Evolutionary conservation across 306 rosid species (phyloP).

Genomic region (Cucurbita pepo): DNA sequence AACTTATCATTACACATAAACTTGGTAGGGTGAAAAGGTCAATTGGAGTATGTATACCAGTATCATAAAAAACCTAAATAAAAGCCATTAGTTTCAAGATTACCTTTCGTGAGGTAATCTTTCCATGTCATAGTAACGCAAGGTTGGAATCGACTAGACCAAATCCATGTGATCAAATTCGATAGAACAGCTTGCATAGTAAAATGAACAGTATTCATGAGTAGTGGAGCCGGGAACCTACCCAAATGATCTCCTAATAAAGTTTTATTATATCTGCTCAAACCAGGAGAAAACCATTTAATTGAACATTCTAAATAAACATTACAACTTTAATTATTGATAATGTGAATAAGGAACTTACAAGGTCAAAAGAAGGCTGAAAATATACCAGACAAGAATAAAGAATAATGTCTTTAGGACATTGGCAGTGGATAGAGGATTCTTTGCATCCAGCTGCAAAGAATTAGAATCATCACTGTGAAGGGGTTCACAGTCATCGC

Average conservation of each 20-base stretch:
- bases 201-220: conserved; percentile 86
- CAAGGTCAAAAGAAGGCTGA: conserved; percentile 90
- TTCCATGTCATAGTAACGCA: conserved; percentile 71
- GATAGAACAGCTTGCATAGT: conserved; percentile 84
- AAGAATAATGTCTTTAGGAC: conserved; percentile 77
- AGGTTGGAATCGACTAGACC: conserved; percentile 64
- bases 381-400: conserved; percentile 75
- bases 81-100: conserved; percentile 3
- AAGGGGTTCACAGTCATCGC: conserved; percentile 12
- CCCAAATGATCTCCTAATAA: conserved; percentile 85
- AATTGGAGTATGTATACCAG: neutral
- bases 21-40: neutral
- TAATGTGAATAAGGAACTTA: conserved; percentile 32
- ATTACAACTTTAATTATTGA: neutral
- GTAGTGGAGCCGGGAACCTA: conserved; percentile 86
- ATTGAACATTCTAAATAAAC: neutral
- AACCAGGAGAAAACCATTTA: conserved; percentile 2
- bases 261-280: conserved; percentile 83
- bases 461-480: conserved; percentile 22
- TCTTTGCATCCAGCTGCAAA: conserved; percentile 11
- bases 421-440: conserved; percentile 29
- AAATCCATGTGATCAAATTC: conserved; percentile 63
- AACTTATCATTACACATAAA: neutral
- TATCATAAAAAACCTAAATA: neutral
- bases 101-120: conserved; percentile 85